Evolutionary conservation across 345 rosid species (phyloP), one percentile per base, ranked within the genome.

Genomic region (Brassica rapa): DNA sequence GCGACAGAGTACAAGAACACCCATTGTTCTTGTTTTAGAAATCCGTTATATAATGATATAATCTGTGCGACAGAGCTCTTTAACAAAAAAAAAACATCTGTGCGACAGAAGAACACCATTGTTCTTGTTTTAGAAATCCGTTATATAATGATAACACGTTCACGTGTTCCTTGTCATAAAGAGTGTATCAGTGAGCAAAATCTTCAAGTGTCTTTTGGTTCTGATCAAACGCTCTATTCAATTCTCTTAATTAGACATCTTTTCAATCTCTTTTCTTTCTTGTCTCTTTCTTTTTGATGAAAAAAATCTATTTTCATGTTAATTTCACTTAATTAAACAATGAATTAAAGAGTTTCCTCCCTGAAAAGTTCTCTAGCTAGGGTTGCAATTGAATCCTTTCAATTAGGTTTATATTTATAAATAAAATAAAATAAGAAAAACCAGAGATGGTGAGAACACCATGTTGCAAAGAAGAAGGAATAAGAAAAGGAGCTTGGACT

Each of bases 401-500:
- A 27, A 27, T 27, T 0, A 27, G 30, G 30, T 66, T 3, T 14
- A 12, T 33, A 16, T 30, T 33, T 9, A 19, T 19, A 4, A 12
- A 29, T 4, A n/a, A 1, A 0, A 9, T 10, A 59, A 24, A 61
- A 19, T 30, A 19, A 76, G 37, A 39, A 66, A 62, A 75, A 8
- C 2, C 7, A 69, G 29, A 76, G 72, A 82, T 85, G 87, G 84
- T 76, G 71, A 80, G 84, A 41, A 73, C 84, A 24, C 82, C 82
- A 57, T 82, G 82, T 65, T 77, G 85, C 72, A 75, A 74, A 51
- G 68, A 60, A 30, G 75, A 70, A 24, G 85, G 83, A 9, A 16
- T 84, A 55, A 84, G 77, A 78, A 84, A 76, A 72, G 87, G 87
- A 27, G 85, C 87, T 30, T 84, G 87, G 87, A 80, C 83, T 25